Conservation (phyloP, 192 early-diverging fungal genomes). For the Phycomyces nitens region DNA sequence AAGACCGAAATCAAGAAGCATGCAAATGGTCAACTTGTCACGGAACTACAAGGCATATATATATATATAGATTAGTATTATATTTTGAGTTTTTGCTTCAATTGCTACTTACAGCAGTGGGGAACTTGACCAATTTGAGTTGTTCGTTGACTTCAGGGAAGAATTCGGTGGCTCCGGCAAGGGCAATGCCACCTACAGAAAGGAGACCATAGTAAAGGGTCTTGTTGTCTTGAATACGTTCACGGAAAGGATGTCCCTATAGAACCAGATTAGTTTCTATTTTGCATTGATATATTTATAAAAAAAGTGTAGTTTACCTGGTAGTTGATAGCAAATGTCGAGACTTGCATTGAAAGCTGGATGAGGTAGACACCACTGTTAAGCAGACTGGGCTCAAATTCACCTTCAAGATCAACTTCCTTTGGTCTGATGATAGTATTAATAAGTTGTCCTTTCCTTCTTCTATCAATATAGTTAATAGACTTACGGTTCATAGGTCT, state of each 20-base stretch:
- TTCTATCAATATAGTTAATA: constrained; percentile 24
- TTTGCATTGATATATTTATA: neutral
- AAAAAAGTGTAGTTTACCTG: constrained; percentile 49
- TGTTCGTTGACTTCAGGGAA: constrained; percentile 84
- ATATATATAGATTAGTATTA: constrained; percentile 5
- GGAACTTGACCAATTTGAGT: constrained; percentile 90
- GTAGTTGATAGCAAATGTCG: constrained; percentile 99
- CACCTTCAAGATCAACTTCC: constrained; percentile 84
- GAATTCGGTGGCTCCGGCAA: constrained; percentile 85
- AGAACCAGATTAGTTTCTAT: neutral
- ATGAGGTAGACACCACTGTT: constrained; percentile 97
- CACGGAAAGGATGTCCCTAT: constrained; percentile 91
- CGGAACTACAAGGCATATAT: constrained; percentile 73
- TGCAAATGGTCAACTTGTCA: constrained; percentile 70
- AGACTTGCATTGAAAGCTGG: constrained; percentile 96
- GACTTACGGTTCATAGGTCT: constrained; percentile 45
- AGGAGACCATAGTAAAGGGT: constrained; percentile 85
- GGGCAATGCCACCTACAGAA: constrained; percentile 80
- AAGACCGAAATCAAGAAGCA: constrained; percentile 86
- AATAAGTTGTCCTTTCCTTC: neutral
- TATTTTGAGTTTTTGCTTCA: neutral
- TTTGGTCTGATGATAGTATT: constrained; percentile 41
- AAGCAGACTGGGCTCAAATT: constrained; percentile 91
- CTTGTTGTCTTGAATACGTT: constrained; percentile 89
- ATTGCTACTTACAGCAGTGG: constrained; percentile 57